Conservation (phyloP, 2,329 filamentous ascomycete species). For the Aspergillus transmontanensis region DNA sequence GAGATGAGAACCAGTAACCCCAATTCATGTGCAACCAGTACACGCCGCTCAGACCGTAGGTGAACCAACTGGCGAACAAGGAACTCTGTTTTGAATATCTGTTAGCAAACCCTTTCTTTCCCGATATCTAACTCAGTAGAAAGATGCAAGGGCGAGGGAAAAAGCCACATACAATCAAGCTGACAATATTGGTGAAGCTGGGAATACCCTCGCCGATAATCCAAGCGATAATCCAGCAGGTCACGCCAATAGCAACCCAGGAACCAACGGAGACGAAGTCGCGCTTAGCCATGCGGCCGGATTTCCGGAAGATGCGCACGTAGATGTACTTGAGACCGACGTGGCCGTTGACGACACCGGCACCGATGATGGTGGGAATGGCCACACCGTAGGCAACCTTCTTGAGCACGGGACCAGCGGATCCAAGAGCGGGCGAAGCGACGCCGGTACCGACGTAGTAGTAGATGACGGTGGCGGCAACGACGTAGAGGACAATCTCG, state of each 20-base stretch:
- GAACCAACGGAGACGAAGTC: conserved; percentile 54
- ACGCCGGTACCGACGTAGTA: conserved; percentile 65
- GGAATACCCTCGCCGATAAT: conserved; percentile 71
- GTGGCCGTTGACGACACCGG: conserved; percentile 69
- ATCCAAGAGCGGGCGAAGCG: conserved; percentile 66
- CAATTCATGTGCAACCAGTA: conserved; percentile 54
- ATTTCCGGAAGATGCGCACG: conserved; percentile 62
- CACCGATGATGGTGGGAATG: conserved; percentile 69
- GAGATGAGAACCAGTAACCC: conserved; percentile 43
- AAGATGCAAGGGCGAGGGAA: too few species aligned
- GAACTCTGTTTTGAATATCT: conserved; percentile 43
- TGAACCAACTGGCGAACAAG: conserved; percentile 68
- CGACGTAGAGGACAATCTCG: conserved; percentile 64
- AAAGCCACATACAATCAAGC: conserved; percentile 51
- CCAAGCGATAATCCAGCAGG: conserved; percentile 63
- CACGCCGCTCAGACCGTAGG: conserved; percentile 48
- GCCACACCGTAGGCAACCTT: conserved; percentile 70
- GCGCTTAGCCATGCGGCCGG: conserved; percentile 54
- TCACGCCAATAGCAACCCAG: conserved; percentile 62
- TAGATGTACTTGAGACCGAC: conserved; percentile 69
- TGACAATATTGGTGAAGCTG: conserved; percentile 66
- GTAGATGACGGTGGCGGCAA: conserved; percentile 71
- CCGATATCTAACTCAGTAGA: too few species aligned
- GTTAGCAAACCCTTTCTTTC: background rate
- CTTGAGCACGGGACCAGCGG: conserved; percentile 57